Base-by-base conservation (phyloP, 192 early-diverging fungal genomes). In the Coemansia sp. region DNA sequence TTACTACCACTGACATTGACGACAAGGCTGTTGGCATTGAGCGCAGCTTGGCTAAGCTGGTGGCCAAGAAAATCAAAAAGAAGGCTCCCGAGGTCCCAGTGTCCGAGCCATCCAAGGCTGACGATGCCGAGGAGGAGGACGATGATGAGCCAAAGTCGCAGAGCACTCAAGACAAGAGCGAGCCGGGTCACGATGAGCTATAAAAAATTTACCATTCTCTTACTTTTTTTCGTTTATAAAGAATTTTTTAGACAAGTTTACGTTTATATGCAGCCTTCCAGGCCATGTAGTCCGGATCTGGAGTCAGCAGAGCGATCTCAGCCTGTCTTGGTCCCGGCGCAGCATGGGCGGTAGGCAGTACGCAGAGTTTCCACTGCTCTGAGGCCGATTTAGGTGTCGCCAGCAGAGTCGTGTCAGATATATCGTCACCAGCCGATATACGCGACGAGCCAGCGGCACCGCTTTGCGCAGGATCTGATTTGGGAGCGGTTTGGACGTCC, bases 41-140 rank as follows among this genome's bases (percentile, higher is more conserved):
- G 62, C 75, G 72, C 2, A 84, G 78, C 40, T 73, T 89, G 69
- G 68, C 84, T 44, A 83, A 75, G 29, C 73, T 90, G 66, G 73
- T 88, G 42, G 80, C 71, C 63, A 88, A 87, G 73, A 89, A 88
- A 81, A 79, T 84, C 40, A 88, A 86, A 75, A 82, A 83, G 48
- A 44, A 59, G 56, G 51, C 14, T 24, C 51, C 70, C n/a, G 80
- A 82, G 60, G 31, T 64, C 14, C 44, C 79, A 16, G 59, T 70
- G 44, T 33, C 72, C 29, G 70, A 75, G 41, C 31, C 59, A 8
- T 67, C 81, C 37, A 35, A 73, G 31, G 72, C 71, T 1, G 73
- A 70, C 17, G 9, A 9, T 41, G 66, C 35, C 6, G 41, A 70
- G 46, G 65, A 71, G 2, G 51, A 63, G 11, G 62, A 73, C 14